phyloP scores from a whole-genome alignment of 2,329 filamentous ascomycete genomes.

The Sporothrix inflata region DNA sequence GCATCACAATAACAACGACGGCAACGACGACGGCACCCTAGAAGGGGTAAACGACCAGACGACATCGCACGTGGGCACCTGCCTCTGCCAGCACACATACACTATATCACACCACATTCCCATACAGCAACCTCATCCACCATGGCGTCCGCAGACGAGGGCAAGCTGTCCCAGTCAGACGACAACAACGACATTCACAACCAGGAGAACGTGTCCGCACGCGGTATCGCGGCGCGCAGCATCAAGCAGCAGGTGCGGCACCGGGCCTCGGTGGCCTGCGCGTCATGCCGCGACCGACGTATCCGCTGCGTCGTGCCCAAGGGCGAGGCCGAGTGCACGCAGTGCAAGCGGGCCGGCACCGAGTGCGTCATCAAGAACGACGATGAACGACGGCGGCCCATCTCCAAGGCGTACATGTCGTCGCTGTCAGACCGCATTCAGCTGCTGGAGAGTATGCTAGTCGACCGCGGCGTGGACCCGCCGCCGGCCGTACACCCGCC shows the following conservation, averaged over 20 bases:
- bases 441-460: constrained; percentile 55
- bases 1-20: not conserved
- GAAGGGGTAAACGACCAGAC: not conserved
- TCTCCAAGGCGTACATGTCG: constrained; percentile 62
- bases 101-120: not conserved
- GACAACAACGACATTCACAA: constrained; percentile 37
- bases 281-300: constrained; percentile 53
- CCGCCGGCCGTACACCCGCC: constrained; percentile 58
- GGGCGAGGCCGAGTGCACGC: constrained; percentile 54
- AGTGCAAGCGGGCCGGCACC: constrained; percentile 55
- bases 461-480: constrained; percentile 52
- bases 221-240: constrained; percentile 34
- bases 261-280: constrained; percentile 59
- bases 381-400: constrained; percentile 60
- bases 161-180: constrained; percentile 30
- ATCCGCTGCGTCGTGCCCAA: constrained; percentile 58
- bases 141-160: constrained; percentile 29
- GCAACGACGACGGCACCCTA: not conserved
- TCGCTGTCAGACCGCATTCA: constrained; percentile 58
- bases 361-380: constrained; percentile 61
- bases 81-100: not conserved
- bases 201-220: constrained; percentile 44
- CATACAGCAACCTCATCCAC: not conserved
- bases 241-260: constrained; percentile 45
- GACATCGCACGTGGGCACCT: not conserved